Percentiles rank a stretch among this genome's conserved stretches.
phyloP scores from a whole-genome alignment of 2,329 filamentous ascomycete genomes.

The Neonectria faginata region DNA sequence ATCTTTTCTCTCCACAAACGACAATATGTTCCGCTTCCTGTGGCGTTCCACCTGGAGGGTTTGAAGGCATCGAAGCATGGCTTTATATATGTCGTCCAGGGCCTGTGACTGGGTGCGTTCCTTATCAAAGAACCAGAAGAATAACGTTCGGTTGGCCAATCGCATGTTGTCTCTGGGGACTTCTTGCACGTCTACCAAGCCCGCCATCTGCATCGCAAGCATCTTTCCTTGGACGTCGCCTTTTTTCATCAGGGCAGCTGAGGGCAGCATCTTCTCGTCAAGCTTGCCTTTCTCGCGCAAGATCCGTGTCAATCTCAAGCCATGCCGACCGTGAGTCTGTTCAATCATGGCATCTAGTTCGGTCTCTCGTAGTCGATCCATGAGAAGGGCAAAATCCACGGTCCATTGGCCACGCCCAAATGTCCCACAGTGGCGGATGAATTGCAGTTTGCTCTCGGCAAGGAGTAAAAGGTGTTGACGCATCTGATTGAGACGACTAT shows the following conservation, averaged over 20 bases:
- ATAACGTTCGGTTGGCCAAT: slow-evolving; percentile 85
- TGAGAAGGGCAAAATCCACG: slow-evolving; percentile 82
- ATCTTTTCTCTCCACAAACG: slow-evolving; percentile 86
- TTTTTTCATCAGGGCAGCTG: slow-evolving; percentile 84
- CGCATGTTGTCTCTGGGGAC: slow-evolving; percentile 89
- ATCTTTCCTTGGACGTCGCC: slow-evolving; percentile 87
- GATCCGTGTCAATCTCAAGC: slow-evolving; percentile 86
- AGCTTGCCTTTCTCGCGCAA: slow-evolving; percentile 88
- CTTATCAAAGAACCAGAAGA: slow-evolving; percentile 90
- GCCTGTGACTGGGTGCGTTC: slow-evolving; percentile 77
- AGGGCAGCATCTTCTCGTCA: slow-evolving; percentile 91
- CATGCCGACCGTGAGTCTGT: slow-evolving; percentile 79
- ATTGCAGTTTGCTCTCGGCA: slow-evolving; percentile 74
- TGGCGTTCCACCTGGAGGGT: slow-evolving; percentile 81
- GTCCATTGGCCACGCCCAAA: slow-evolving; percentile 80
- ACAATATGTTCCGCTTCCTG: slow-evolving; percentile 77
- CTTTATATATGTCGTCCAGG: slow-evolving; percentile 86
- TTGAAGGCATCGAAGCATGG: slow-evolving; percentile 87
- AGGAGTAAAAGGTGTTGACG: slow-evolving; percentile 80
- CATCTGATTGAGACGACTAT: slow-evolving; percentile 68
- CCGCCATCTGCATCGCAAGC: slow-evolving; percentile 85
- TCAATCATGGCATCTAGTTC: slow-evolving; percentile 87
- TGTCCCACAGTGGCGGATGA: slow-evolving; percentile 75
- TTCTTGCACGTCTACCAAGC: slow-evolving; percentile 92
- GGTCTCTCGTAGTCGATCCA: slow-evolving; percentile 76